phyloP scores from a whole-genome alignment of 2,329 filamentous ascomycete species.

The Verticillium zaregamsianum region DNA sequence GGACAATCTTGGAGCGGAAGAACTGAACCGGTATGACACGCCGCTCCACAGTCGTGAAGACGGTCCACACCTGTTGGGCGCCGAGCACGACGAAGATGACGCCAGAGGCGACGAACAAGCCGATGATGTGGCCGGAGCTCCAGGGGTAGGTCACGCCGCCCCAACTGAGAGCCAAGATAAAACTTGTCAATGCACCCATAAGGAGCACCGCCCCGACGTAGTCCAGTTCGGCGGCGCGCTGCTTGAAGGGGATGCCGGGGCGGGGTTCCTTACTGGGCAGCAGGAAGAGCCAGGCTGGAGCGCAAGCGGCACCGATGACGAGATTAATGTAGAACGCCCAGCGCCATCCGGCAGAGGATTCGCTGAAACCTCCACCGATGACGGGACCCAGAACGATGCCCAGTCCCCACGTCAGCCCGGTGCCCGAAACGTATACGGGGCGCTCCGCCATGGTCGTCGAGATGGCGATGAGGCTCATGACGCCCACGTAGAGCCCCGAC shows the following conservation, averaged over 20 bases:
- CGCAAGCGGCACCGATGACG: conserved; percentile 32
- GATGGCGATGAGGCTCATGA: conserved; percentile 10
- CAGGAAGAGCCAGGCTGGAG: conserved; percentile 23
- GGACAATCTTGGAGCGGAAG: conserved; percentile 27
- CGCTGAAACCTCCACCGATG: conserved; percentile 38
- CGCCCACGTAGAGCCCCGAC: conserved; percentile 32
- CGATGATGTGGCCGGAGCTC: conserved; percentile 37
- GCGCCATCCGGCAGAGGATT: conserved; percentile 33
- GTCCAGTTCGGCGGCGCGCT: conserved; percentile 34
- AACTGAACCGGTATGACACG: conserved; percentile 45
- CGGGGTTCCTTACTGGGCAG: conserved; percentile 19
- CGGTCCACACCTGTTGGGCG: conserved; percentile 36
- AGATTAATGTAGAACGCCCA: conserved; percentile 51
- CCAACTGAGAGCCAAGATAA: conserved; percentile 45
- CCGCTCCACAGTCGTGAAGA: conserved; percentile 16
- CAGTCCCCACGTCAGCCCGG: conserved; percentile 30
- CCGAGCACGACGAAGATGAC: conserved; percentile 28
- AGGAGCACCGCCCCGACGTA: conserved; percentile 39
- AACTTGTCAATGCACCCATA: conserved; percentile 32
- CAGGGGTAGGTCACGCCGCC: conserved; percentile 45
- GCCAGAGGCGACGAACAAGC: conserved; percentile 29
- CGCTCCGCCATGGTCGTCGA: conserved; percentile 21
- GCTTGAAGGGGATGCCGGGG: conserved; percentile 10
- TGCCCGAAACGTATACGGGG: conserved; percentile 18
- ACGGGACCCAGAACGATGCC: conserved; percentile 32